A percentile compares a stretch with the other conserved stretches of the same genome.
Evolutionary conservation across 2,329 filamentous ascomycete species (phyloP).

Genomic region (Ophidiomyces ophidiicola): DNA sequence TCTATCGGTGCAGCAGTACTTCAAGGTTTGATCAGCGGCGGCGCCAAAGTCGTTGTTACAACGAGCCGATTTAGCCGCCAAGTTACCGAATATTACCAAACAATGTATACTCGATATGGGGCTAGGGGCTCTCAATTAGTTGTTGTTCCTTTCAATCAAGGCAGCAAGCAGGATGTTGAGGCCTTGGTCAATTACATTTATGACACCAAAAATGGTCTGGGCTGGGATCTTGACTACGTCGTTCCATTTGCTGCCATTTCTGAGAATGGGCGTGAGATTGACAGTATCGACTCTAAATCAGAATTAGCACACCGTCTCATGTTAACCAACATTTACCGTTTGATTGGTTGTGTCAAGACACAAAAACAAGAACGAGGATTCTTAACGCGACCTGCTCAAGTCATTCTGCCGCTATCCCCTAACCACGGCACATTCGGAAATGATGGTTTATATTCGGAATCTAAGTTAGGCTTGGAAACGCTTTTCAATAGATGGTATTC

Average conservation of each 20-base stretch:
- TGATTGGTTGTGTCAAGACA: constrained; percentile 78
- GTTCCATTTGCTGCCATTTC: constrained; percentile 95
- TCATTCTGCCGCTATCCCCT: constrained; percentile 87
- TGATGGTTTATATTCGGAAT: constrained; percentile 95
- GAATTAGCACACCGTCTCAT: constrained; percentile 98
- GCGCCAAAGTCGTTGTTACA: constrained; percentile 91
- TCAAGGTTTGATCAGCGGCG: constrained; percentile 89
- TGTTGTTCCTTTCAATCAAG: constrained; percentile 97
- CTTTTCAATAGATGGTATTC: constrained; percentile 98
- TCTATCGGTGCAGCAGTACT: constrained; percentile 96
- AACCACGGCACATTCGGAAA: constrained; percentile 98
- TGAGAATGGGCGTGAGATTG: constrained; percentile 94
- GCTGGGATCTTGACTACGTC: constrained; percentile 95
- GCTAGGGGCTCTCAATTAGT: constrained; percentile 91
- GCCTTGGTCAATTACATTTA: constrained; percentile 93
- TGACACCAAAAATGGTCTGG: constrained; percentile 86
- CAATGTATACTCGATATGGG: constrained; percentile 92
- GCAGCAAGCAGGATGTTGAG: constrained; percentile 95
- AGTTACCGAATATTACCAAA: constrained; percentile 98
- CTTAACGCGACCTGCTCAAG: constrained; percentile 90
- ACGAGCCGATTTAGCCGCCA: constrained; percentile 93
- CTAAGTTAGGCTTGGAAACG: constrained; percentile 91
- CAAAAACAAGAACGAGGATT: constrained; percentile 81
- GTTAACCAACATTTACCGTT: constrained; percentile 89
- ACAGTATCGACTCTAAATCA: constrained; percentile 91